phyloP scores from a whole-genome alignment of 495 filamentous ascomycete species.

The Clohesyomyces aquaticus region DNA sequence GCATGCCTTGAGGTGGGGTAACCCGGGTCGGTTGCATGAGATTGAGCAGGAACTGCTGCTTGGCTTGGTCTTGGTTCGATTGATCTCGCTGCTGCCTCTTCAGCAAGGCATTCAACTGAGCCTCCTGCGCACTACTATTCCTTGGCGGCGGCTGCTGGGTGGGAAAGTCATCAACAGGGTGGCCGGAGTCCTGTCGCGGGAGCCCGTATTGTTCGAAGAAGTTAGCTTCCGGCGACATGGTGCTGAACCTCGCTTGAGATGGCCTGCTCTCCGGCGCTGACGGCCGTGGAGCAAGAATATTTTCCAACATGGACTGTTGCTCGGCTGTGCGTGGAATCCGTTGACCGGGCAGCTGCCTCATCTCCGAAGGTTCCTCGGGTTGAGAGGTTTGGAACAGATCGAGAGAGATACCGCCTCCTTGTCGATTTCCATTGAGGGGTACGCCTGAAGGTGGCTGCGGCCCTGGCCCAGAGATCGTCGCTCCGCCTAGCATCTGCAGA shows the following conservation, averaged over 20 bases:
- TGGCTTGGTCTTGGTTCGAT: slow-evolving; percentile 25
- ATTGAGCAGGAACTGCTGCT: slow-evolving; percentile 42
- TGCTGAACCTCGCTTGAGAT: slow-evolving; percentile 19
- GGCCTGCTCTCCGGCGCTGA: slow-evolving; percentile 26
- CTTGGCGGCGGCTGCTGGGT: slow-evolving; percentile 31
- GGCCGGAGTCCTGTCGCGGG: slow-evolving; percentile 35
- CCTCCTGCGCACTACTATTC: slow-evolving; percentile 37
- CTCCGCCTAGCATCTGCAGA: slow-evolving; percentile 74
- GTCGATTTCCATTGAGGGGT: slow-evolving; percentile 19
- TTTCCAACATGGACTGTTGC: slow-evolving; percentile 33
- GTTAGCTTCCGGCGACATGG: slow-evolving; percentile 30
- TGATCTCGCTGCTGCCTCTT: slow-evolving; percentile 27
- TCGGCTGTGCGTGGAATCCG: slow-evolving; percentile 32
- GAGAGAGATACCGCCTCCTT: slow-evolving; percentile 23
- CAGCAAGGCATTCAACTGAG: slow-evolving; percentile 26
- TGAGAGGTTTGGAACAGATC: slow-evolving; percentile 21
- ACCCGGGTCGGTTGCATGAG: slow-evolving; percentile 42
- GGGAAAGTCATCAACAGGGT: slow-evolving; percentile 29
- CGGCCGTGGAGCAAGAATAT: slow-evolving; percentile 27
- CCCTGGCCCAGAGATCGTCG: slow-evolving; percentile 40
- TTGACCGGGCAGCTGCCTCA: slow-evolving; percentile 10
- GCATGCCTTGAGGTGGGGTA: slow-evolving; percentile 33
- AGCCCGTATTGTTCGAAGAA: slow-evolving; percentile 28
- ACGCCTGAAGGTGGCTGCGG: not conserved
- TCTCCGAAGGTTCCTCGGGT: slow-evolving; percentile 12